Base-by-base conservation (phyloP, 2,329 filamentous ascomycete genomes). In the Colletotrichum ledebouriae region DNA sequence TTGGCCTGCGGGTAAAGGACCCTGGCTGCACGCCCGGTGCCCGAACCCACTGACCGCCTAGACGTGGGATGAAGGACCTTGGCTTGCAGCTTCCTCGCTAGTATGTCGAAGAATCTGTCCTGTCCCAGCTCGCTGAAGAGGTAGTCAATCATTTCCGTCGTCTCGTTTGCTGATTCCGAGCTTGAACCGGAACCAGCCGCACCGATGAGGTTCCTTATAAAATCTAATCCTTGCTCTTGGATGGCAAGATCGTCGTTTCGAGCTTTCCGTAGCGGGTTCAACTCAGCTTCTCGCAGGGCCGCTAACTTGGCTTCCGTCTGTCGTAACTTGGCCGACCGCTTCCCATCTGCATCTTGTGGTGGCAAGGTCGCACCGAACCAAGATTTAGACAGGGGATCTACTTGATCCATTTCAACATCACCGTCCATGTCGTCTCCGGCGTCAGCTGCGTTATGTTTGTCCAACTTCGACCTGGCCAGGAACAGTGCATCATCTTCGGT, bases 221-320 rank as follows among this genome's bases (percentile, higher is more conserved):
- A 91, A 73, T 97, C 92, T 17, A 98, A 87, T 0, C 91, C 93
- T 79, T 98, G 94, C 76, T 97, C 94, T 79, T 98, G 95, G 33
- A 98, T 92, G 2, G 90, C 90, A 42, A 94, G 84, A 72, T 97
- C 93, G 72, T 97, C 92, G 72, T 90, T 90, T 59, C 91, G 87
- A 17, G 90, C 89, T 75, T 90, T 90, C 34, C 89, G 86, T 25
- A 85, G 83, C 22, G 90, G 87, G 70, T 92, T 91, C 52, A 90
- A 81, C 75, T 96, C 93, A 13, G 86, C 84, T 59, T 92, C 90
- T 66, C 89, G 86, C 12, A 90, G 78, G 6, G 78, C 77, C 17
- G 81, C 78, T 42, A 90, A 79, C 69, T 81, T 83, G 61, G 80
- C 77, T 69, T 87, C 84, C 3, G 84, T 86, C 63, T 83, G 80